Conservation (phyloP, 2,329 filamentous ascomycete species). For the Fusarium compactum region DNA sequence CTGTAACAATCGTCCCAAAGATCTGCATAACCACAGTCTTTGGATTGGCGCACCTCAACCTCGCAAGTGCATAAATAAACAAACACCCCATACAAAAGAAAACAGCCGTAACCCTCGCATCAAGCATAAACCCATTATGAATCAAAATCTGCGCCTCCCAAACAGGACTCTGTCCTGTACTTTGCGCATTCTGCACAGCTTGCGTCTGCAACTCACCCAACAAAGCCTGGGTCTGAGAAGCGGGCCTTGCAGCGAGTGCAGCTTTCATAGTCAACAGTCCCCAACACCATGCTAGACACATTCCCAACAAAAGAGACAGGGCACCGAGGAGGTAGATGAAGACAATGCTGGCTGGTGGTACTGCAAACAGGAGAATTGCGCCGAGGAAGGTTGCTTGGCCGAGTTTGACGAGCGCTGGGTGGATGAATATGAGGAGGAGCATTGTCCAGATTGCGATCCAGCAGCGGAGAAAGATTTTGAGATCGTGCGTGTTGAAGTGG, state of each 20-base stretch:
- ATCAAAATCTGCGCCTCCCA: slow-evolving; percentile 54
- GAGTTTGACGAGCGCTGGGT: slow-evolving; percentile 55
- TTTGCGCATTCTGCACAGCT: background rate
- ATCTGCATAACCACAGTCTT: slow-evolving; percentile 60
- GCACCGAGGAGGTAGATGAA: slow-evolving; percentile 59
- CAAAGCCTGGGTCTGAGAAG: slow-evolving; percentile 51
- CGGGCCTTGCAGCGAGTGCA: slow-evolving; percentile 56
- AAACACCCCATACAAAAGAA: slow-evolving; percentile 55
- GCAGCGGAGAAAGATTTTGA: slow-evolving; percentile 62
- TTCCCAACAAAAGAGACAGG: slow-evolving; percentile 59
- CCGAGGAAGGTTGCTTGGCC: slow-evolving; percentile 61
- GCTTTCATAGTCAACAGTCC: slow-evolving; percentile 63
- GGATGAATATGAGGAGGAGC: slow-evolving; percentile 60
- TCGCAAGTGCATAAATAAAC: slow-evolving; percentile 59
- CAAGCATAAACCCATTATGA: slow-evolving; percentile 61
- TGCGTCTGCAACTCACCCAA: background rate
- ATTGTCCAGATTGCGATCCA: slow-evolving; percentile 60
- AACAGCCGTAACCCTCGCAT: slow-evolving; percentile 58
- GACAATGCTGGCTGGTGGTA: slow-evolving; percentile 60
- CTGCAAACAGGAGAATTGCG: slow-evolving; percentile 57
- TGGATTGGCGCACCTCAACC: slow-evolving; percentile 58
- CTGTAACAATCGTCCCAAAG: slow-evolving; percentile 60
- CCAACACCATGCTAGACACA: slow-evolving; percentile 63
- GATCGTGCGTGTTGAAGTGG: slow-evolving; percentile 61
- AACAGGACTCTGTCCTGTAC: slow-evolving; percentile 37